Percentiles rank a stretch among this genome's conserved stretches.
Evolutionary conservation across 192 early-diverging fungal genomes (phyloP).

Genomic region (Chytriomyces sp.): DNA sequence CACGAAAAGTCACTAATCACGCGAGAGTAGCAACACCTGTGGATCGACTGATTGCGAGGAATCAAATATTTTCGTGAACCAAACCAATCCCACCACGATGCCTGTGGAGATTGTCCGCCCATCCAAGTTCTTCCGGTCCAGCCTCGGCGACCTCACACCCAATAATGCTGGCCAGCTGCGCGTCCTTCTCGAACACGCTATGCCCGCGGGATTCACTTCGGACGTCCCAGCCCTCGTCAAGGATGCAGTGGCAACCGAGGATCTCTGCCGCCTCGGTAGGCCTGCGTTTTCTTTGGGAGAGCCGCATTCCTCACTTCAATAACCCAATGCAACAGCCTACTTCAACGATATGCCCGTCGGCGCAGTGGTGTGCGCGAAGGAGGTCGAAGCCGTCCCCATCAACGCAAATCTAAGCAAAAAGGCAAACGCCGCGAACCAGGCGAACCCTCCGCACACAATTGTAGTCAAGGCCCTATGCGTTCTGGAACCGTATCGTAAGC

Average conservation of each 20-base stretch:
- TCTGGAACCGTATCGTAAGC: conserved; percentile 71
- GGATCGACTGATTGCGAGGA: too few species aligned
- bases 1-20: too few species aligned
- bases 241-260: conserved; percentile 9
- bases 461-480: conserved; percentile 85
- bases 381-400: not conserved
- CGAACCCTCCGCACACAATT: conserved; percentile 33
- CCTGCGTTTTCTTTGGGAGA: not conserved
- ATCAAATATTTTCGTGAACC: too few species aligned
- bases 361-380: conserved; percentile 15
- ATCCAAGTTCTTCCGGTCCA: conserved; percentile 17
- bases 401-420: not conserved
- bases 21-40: too few species aligned
- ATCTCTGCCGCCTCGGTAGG: conserved; percentile 23
- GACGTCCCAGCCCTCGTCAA: conserved; percentile 12
- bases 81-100: too few species aligned
- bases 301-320: not conserved
- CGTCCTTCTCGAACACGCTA: conserved; percentile 9
- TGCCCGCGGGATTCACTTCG: not conserved
- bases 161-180: conserved; percentile 33
- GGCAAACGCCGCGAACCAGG: not conserved
- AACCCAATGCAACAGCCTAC: not conserved
- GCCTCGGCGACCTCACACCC: conserved; percentile 23
- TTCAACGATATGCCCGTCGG: conserved; percentile 40
- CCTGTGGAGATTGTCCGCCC: conserved; percentile 13